These are phyloP conservation scores for Aspergillus pseudonomiae DNA, from an alignment of 2,329 filamentous ascomycete species.

Conservation along the genomic window DNA sequence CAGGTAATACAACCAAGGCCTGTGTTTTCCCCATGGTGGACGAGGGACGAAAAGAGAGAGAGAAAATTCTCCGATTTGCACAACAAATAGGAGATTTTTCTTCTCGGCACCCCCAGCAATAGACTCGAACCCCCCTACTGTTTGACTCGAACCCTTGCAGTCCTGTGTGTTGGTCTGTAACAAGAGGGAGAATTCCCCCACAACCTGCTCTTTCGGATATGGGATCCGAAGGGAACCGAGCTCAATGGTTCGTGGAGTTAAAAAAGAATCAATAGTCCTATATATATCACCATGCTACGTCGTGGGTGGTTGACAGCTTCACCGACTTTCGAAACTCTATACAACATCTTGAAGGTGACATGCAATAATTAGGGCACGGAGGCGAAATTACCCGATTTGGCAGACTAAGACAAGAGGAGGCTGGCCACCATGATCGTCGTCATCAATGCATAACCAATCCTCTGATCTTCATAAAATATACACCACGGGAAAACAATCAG, in stretches of 20 bases:
- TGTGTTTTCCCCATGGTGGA: background rate
- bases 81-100: conserved; percentile 21
- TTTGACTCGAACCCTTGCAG: conserved; percentile 2
- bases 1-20: background rate
- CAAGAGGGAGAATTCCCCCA: background rate
- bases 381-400: background rate
- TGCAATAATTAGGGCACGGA: background rate
- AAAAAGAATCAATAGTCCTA: background rate
- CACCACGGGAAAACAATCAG: background rate
- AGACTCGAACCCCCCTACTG: conserved; percentile 16
- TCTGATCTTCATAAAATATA: conserved; percentile 2
- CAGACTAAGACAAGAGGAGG: background rate
- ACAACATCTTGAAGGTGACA: background rate
- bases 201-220: background rate
- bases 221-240: background rate
- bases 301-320: background rate
- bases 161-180: background rate
- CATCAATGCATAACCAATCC: background rate
- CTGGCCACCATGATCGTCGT: background rate
- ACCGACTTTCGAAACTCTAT: background rate
- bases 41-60: conserved; percentile 5
- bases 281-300: background rate
- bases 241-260: background rate
- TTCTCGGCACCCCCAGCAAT: conserved; percentile 8
- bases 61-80: conserved; percentile 10